Base-by-base conservation (phyloP, 768 basidiomycete genomes). In the Lentinus brumalis region DNA sequence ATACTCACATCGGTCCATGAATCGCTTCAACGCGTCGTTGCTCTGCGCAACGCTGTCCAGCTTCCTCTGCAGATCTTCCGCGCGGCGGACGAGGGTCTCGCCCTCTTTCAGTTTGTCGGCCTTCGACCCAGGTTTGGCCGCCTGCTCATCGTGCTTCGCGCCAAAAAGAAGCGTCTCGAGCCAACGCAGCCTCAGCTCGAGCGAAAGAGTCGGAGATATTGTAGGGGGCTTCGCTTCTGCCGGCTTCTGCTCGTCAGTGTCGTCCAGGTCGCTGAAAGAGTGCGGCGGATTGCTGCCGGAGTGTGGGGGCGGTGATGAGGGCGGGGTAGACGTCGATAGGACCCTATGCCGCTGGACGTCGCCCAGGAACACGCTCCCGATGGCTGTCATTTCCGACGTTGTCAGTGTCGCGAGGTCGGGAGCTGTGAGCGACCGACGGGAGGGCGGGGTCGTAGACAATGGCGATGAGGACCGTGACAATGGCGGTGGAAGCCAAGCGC, bases 331-430 rank as follows among this genome's bases (percentile, higher is more conserved):
- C 41, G 83, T 63, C 1, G 74, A 83, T 12, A 89, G 73, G 44
- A 87, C 74, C 44, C 89, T 85, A 66, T 82, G 80, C 63, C 88
- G 86, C 70, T 85, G 83, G 8, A 85, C 73, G 76, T 93, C 92
- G 58, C 91, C 92, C 56, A 93, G 80, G 74, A 93, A 93, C 26
- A 89, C 91, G 68, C 88, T 90, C 52, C 91, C 90, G 56, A 92
- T 82, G 65, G 72, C 77, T 50, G 84, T 75, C 84, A 85, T 83
- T 3, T 42, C 21, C 14, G 59, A 21, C 18, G 1, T 31, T 2
- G 56, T 51, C 47, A 39, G 38, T 21, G 29, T 26, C 26, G 12
- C 11, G 26, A 1, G 18, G 44, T 39, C 40, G 39, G 45, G 14
- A 31, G 26, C 10, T 45, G 29, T 30, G 47, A 21, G 50, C 40